Base-by-base conservation (phyloP, 2,329 filamentous ascomycete species). In the Pseudopithomyces maydicus region DNA sequence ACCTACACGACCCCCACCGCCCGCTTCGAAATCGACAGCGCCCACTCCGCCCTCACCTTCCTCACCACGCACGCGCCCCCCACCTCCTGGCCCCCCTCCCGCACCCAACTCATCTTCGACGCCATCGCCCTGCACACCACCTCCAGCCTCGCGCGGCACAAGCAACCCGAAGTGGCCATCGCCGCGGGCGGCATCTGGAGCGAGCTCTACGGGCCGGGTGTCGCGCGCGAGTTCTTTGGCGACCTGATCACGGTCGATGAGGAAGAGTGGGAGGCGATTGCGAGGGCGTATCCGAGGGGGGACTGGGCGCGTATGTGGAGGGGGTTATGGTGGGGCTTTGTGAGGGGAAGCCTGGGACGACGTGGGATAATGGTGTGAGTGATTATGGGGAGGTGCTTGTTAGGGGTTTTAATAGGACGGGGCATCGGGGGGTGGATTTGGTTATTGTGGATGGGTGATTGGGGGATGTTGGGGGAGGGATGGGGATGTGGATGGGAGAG, bases 11-110 rank as follows among this genome's bases (percentile, higher is more conserved):
- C 77, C 41, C 45, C 62, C 1, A 79, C 82, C 66, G 79, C 78
- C 26, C 76, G 80, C 10, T 84, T 84, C 65, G 81, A 84, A 57
- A 79, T 83, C 23, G 81, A 83, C 62, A 77, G 81, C 15, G 81
- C 80, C 7, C 76, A 79, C 53, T 77, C 74, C 2, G 78, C 81
- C 1, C 66, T 77, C 0, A 66, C 75, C 51, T 81, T 33, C 50
- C 39, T 39, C 48, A 73, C 49, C 59, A 59, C 17, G 54, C 42
- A 57, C 32, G 55, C 54, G 14, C 46, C 50, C 6, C 19, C 12
- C 6, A 53, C n/a, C n/a, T n/a, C 62, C 7, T 81, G 79, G 78
- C 73, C 79, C 46, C 68, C 76, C 26, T 71, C 74, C 32, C 71
- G 77, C 5, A 56, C 78, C 3, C 80, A 83, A 66, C 70, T 82